phyloP scores from a whole-genome alignment of 805 yeast genomes.

The Candida yuanshanica region DNA sequence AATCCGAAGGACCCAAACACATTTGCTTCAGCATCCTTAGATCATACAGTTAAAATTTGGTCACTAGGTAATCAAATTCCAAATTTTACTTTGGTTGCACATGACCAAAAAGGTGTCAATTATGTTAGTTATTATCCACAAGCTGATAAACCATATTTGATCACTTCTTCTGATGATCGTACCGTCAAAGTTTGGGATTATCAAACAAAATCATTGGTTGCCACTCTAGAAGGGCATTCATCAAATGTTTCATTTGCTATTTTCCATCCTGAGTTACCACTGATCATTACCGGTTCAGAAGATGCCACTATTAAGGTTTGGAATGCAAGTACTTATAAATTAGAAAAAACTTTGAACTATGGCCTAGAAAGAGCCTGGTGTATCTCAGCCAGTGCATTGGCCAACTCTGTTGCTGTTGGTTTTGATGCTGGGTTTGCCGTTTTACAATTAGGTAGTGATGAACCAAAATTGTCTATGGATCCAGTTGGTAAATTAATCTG shows the following conservation, averaged over 20 bases:
- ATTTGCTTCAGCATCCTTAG: conserved; percentile 95
- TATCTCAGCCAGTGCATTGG: conserved; percentile 62
- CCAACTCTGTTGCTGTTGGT: conserved; percentile 84
- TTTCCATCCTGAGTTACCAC: conserved; percentile 96
- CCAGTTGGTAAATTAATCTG: conserved; percentile 86
- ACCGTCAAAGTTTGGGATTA: conserved; percentile 93
- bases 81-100: conserved; percentile 87
- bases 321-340: conserved; percentile 90
- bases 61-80: conserved; percentile 82
- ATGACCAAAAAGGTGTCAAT: conserved; percentile 90
- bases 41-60: conserved; percentile 96
- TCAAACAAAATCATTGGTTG: conserved; percentile 93
- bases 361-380: conserved; percentile 98
- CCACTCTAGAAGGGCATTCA: conserved; percentile 89
- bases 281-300: conserved; percentile 93
- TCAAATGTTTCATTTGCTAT: conserved; percentile 95
- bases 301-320: conserved; percentile 92
- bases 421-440: conserved; percentile 93
- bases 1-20: conserved; percentile 97
- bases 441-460: conserved; percentile 86
- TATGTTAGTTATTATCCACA: conserved; percentile 96
- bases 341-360: conserved; percentile 86
- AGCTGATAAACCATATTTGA: conserved; percentile 93
- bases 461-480: conserved; percentile 91
- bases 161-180: conserved; percentile 87